Evolutionary conservation across 2,329 filamentous ascomycete genomes (phyloP), one percentile per base, ranked within the genome.

Genomic region (Emmonsiellopsis sp.): DNA sequence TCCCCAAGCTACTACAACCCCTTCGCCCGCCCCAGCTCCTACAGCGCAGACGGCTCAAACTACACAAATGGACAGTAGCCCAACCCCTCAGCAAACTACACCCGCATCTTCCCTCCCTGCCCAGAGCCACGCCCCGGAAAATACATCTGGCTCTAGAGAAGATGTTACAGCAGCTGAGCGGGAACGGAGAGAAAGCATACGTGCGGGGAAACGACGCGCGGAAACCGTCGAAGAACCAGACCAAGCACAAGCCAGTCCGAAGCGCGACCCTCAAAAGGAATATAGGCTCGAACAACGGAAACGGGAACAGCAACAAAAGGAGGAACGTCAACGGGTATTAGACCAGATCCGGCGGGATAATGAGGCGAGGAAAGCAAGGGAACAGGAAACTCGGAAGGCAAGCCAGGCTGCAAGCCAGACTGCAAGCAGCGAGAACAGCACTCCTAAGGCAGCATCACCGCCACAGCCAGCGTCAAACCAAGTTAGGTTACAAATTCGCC

Each of bases 311-410:
- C 80, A 88, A 57, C 81, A 83, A 2, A 77, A 80, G 45, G 79
- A 85, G 44, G 87, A 93, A 64, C 78, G 85, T 38, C 79, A 82
- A 53, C 79, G 87, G 1, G 85, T 94, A 51, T 76, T 91, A 44
- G 81, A 82, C 59, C 82, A 83, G 40, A 90, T 94, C 57, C 85
- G 89, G 63, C 82, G 85, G 55, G 89, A 94, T 70, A 87, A 86
- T 65, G 78, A 77, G 9, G 85, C 84, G 56, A 79, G 88, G 11
- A 82, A 79, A 56, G 73, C 80, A 51, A 74, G 76, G 41, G 78
- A 80, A 7, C 20, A 1, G 5, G 77, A 78, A 20, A n/a, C 30
- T 1, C n/a, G 40, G 37, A 45, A 38, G 20, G 55, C 54, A 32
- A 44, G n/a, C 8, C 7, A 35, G 32, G 16, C 42, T 54, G 46